Conservation (phyloP, 2,329 filamentous ascomycete species). For the Amesomyces nigricolor region DNA sequence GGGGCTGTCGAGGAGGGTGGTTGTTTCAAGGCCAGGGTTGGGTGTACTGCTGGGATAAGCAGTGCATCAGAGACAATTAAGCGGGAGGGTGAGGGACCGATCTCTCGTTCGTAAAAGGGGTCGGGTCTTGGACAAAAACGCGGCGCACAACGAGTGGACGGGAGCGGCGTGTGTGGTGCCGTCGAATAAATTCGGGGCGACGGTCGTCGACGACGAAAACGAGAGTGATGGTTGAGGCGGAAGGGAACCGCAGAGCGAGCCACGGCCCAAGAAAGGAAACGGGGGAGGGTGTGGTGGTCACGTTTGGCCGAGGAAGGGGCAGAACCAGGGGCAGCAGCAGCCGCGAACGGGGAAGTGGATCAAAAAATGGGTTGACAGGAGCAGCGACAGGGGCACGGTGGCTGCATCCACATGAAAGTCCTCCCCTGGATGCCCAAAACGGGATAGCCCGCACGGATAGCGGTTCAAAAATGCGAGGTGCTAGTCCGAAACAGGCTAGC, state of each 20-base stretch:
- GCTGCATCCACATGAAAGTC: slow-evolving; percentile 11
- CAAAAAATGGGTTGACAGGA: neutral
- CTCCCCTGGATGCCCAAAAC: slow-evolving; percentile 2
- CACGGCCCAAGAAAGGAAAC: slow-evolving; percentile 1
- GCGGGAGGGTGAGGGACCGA: neutral
- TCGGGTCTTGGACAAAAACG: slow-evolving; percentile 8
- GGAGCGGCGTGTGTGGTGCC: neutral
- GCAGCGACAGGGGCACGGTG: slow-evolving; percentile 2
- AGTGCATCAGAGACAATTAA: slow-evolving; percentile 16
- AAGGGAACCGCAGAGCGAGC: neutral
- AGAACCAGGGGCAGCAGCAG: slow-evolving; percentile 18
- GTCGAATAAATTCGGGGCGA: neutral
- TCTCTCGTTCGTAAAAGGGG: neutral
- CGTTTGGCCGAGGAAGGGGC: slow-evolving; percentile 20
- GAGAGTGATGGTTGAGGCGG: slow-evolving; percentile 2
- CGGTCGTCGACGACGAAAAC: neutral
- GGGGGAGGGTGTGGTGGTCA: slow-evolving; percentile 9
- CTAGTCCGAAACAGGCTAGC: slow-evolving; percentile 17
- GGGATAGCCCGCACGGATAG: slow-evolving; percentile 6
- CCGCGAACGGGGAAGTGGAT: slow-evolving; percentile 21
- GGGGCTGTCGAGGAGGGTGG: slow-evolving; percentile 11
- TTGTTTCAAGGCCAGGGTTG: slow-evolving; percentile 21
- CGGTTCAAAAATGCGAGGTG: slow-evolving; percentile 21
- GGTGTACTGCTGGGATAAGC: slow-evolving; percentile 15
- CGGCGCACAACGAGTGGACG: slow-evolving; percentile 12